Percentiles rank a stretch among this genome's conserved stretches.
These are phyloP conservation scores for Colletotrichum sp. DNA, from an alignment of 2,329 filamentous ascomycete species.

Conservation along the genomic window DNA sequence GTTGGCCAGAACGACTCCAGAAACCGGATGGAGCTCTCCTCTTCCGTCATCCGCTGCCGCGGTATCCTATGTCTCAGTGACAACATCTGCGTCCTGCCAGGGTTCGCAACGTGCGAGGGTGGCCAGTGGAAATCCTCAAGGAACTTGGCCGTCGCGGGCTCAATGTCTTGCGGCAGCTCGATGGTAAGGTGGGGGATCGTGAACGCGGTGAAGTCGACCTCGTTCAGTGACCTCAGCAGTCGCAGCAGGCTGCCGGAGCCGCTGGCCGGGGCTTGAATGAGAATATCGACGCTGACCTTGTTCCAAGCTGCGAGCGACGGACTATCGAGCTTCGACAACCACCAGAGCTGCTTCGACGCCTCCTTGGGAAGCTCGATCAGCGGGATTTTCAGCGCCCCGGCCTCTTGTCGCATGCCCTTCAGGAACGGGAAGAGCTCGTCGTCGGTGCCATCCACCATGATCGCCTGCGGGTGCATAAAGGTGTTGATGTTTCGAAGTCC, in stretches of 20 bases:
- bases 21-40: conserved; percentile 76
- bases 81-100: conserved; percentile 49
- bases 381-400: conserved; percentile 56
- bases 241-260: conserved; percentile 78
- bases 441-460: conserved; percentile 72
- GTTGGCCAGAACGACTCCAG: conserved; percentile 88
- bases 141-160: conserved; percentile 67
- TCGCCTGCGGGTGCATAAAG: conserved; percentile 78
- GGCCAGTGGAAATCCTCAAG: conserved; percentile 74
- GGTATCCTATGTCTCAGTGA: conserved; percentile 78
- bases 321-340: conserved; percentile 81
- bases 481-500: conserved; percentile 74
- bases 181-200: conserved; percentile 78
- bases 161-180: conserved; percentile 77
- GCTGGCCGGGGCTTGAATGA: conserved; percentile 76
- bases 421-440: conserved; percentile 74
- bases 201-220: conserved; percentile 77
- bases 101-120: conserved; percentile 41
- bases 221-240: conserved; percentile 75
- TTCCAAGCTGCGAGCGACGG: conserved; percentile 79
- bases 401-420: conserved; percentile 61
- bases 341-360: conserved; percentile 68
- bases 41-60: conserved; percentile 61
- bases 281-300: conserved; percentile 76
- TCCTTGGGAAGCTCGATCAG: conserved; percentile 77